Conservation (phyloP, 768 basidiomycete genomes). For the Mycena epipterygia region DNA sequence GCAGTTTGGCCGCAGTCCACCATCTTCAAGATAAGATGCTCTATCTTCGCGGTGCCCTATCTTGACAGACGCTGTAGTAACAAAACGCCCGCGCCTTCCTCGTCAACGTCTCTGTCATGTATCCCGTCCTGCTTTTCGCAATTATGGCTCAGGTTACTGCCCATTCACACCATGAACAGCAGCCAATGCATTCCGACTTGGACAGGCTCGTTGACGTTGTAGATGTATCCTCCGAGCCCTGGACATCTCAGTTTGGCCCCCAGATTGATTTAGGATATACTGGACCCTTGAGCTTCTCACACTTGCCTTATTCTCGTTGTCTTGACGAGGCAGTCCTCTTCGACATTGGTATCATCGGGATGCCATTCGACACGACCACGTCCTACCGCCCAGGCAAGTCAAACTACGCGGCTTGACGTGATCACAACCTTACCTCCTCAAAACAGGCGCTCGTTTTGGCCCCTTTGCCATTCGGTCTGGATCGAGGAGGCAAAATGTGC, state of each 20-base stretch:
- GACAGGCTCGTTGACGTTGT: conserved; percentile 13
- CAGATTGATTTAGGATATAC: conserved; percentile 71
- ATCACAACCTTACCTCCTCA: conserved; percentile 25
- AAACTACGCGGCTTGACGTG: not conserved
- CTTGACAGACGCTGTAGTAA: not conserved
- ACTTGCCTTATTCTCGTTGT: conserved; percentile 63
- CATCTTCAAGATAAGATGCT: not conserved
- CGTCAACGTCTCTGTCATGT: not conserved
- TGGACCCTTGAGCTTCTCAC: conserved; percentile 78
- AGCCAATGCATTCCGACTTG: not conserved
- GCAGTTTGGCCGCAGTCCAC: too few species aligned
- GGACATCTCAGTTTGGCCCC: conserved; percentile 67
- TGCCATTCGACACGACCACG: conserved; percentile 68
- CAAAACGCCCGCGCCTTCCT: too few species aligned
- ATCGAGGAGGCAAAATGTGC: conserved; percentile 58
- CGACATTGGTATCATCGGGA: conserved; percentile 74
- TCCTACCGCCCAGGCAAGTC: conserved; percentile 57
- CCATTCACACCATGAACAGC: not conserved
- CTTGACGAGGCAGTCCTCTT: conserved; percentile 45
- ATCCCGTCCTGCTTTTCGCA: not conserved
- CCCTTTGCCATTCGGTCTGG: conserved; percentile 73
- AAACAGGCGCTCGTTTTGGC: conserved; percentile 71
- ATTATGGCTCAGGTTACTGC: not conserved
- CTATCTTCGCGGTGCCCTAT: not conserved
- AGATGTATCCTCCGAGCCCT: conserved; percentile 47